Evolutionary conservation across 2,329 filamentous ascomycete genomes (phyloP), one percentile per base, ranked within the genome.

Genomic region (Curvularia lunata): DNA sequence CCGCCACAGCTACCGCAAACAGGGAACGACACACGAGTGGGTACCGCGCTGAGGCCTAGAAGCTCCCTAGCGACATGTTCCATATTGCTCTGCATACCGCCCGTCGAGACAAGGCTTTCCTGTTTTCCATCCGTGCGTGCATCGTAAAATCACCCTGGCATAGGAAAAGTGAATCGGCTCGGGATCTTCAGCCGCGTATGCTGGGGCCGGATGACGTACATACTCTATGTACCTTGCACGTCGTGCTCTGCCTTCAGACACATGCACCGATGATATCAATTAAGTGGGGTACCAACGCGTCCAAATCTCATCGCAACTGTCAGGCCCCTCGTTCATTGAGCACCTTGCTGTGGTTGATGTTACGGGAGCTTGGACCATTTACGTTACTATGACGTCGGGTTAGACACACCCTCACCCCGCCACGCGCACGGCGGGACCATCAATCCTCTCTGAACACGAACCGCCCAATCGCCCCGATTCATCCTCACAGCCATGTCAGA

Each of bases 1-100:
- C 56, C 59, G 60, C 64, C 58, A 65, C 58, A 41, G 62, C 61
- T 66, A 66, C 61, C 59, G 52, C 58, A 61, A 65, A 34, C 60
- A 63, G 38, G 60, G 61, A 37, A 64, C 43, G 32, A n/a, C 16
- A n/a, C 23, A 38, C 21, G 13, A 21, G 47, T 58, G 56, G 28
- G 32, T 48, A 62, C 62, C 59, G 49, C 16, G 23, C 13, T 49
- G 52, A 52, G 64, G 64, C 59, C 63, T 61, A 47, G 63, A 67
- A 28, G 57, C 41, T 42, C 19, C 51, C 53, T 54, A 60, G 58
- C 54, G 51, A 52, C 43, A 41, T 48, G n/a, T 32, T 9, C 9
- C 43, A 9, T 30, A 12, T 46, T 48, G 34, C 46, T 25, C 21
- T 47, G 38, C 32, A 30, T 19, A 5, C 16, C 38, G 21, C 4